These are phyloP conservation scores for Hypoxylon sp. DNA, from an alignment of 2,329 filamentous ascomycete species.

Conservation along the genomic window DNA sequence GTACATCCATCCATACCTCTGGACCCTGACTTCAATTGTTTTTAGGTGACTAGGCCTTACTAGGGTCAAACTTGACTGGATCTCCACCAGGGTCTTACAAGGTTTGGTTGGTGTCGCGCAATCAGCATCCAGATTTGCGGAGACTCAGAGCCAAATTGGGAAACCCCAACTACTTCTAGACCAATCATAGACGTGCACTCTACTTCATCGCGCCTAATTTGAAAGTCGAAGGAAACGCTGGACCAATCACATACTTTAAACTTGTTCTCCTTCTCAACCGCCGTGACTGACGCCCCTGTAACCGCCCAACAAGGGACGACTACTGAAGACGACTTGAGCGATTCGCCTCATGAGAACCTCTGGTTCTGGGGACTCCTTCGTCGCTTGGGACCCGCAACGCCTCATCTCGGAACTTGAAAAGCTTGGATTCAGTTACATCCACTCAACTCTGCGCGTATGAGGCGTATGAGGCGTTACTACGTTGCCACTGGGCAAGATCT, in stretches of 20 bases:
- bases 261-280: conserved; percentile 53
- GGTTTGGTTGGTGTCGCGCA: conserved; percentile 26
- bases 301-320: conserved; percentile 42
- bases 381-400: conserved; percentile 53
- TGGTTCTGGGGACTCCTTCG: conserved; percentile 49
- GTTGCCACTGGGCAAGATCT: conserved; percentile 26
- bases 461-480: conserved; percentile 19
- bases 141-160: conserved; percentile 43
- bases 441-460: conserved; percentile 29
- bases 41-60: background rate
- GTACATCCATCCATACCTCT: too few species aligned
- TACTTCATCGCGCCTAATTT: conserved; percentile 51
- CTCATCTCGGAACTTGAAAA: conserved; percentile 44
- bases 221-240: conserved; percentile 38
- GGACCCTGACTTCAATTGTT: background rate
- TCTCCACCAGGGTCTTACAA: conserved; percentile 20
- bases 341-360: conserved; percentile 55
- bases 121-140: conserved; percentile 42
- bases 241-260: conserved; percentile 42
- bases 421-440: conserved; percentile 26
- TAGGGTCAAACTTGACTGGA: conserved; percentile 24
- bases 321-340: conserved; percentile 39
- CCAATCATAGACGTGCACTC: conserved; percentile 49
- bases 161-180: conserved; percentile 31
- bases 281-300: conserved; percentile 45